Base-by-base conservation (phyloP, 768 basidiomycete genomes). In the Galerina marginata region DNA sequence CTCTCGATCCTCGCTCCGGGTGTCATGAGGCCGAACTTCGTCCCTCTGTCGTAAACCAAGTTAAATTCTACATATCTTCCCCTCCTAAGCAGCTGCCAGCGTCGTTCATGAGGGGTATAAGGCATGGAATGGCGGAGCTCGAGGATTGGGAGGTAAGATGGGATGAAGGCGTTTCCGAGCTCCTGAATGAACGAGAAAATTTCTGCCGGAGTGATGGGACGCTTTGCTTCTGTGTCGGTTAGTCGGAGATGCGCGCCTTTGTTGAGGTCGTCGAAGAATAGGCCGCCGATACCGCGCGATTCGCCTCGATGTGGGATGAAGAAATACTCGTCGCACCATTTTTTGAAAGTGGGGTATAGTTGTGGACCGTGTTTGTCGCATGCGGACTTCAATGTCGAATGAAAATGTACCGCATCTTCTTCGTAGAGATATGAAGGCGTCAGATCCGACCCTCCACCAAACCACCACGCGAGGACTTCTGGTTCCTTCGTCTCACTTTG, bases 291-390 rank as follows among this genome's bases (percentile, higher is more conserved):
- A 4, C 97, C 97, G 45, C 97, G 86, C 2, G 86, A 76, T 77
- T 99, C 97, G 33, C 76, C 71, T 10, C 97, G 87, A 73, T 99
- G 97, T 15, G 92, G 83, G 69, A 98, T 91, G 74, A 83, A 90
- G 75, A 99, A 99, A 78, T 99, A 99, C 72, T 96, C 90, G 75
- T 99, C 97, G 77, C 96, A 98, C 94, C 95, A 98, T 65, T 85
- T 84, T 73, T 99, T 99, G 84, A 95, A 94, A 2, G 81, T 77
- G 2, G 85, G 82, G 78, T 93, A 92, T 54, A 96, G 79, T 26
- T 78, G 76, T 2, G 79, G 63, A 40, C 91, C 87, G 70, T 95
- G 89, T 25, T 78, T 72, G 65, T 91, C 90, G 73, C 93, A 96
- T 1, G 91, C 92, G 7, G 70, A 71, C 71, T 92, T 90, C 64